A percentile compares a stretch with the other conserved stretches of the same genome.
Conservation (phyloP, 1,284 basidiomycete genomes). For the Sporisorium scitamineum region DNA sequence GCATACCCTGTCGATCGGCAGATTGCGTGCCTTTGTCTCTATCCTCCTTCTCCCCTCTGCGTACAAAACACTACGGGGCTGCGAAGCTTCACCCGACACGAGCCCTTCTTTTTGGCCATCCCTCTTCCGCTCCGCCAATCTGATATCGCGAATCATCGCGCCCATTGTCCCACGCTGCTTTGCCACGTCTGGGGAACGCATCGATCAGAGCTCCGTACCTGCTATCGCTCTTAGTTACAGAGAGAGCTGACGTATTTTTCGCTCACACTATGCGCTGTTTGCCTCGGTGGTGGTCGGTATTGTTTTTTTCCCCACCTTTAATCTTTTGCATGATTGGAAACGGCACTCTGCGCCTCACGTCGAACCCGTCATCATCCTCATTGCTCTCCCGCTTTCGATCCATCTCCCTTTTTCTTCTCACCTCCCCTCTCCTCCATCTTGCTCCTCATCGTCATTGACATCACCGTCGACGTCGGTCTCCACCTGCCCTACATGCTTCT, state of each 20-base stretch:
- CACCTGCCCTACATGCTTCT: constrained; percentile 11
- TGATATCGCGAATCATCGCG: neutral
- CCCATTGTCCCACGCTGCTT: neutral
- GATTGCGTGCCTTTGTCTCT: neutral
- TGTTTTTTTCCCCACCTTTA: constrained; percentile 5
- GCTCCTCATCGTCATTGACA: constrained; percentile 7
- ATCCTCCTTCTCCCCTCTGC: neutral
- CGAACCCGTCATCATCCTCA: constrained; percentile 15
- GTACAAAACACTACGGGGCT: neutral
- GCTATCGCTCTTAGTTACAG: neutral
- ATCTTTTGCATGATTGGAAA: constrained; percentile 2
- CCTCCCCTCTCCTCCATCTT: neutral
- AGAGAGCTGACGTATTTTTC: constrained; percentile 1
- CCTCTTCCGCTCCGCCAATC: neutral
- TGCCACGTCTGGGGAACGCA: neutral
- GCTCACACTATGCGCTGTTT: neutral
- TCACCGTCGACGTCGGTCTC: constrained; percentile 11
- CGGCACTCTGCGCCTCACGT: constrained; percentile 10
- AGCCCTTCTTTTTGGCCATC: neutral
- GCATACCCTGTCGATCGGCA: neutral
- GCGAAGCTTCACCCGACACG: neutral
- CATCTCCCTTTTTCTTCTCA: neutral
- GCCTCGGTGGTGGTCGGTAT: neutral
- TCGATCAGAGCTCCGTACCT: neutral
- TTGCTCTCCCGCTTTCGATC: constrained; percentile 1